Evolutionary conservation across 2,329 filamentous ascomycete species (phyloP).

Genomic region (Salinomyces thailandicus): DNA sequence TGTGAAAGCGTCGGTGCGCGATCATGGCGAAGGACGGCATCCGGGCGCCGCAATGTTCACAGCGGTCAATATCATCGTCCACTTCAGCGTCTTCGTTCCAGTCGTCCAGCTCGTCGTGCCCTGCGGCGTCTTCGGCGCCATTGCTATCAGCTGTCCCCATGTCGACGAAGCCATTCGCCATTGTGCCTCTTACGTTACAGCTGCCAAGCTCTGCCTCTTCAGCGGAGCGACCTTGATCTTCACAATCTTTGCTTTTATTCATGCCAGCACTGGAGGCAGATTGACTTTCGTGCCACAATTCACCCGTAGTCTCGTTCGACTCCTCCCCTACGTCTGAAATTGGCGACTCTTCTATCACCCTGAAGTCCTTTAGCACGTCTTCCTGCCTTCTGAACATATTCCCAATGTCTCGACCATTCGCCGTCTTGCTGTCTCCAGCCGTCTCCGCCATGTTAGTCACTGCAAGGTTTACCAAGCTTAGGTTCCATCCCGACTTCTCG

Average conservation of each 20-base stretch:
- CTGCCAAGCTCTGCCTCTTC: conserved; percentile 8
- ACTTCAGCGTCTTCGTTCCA: conserved; percentile 4
- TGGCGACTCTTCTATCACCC: conserved; percentile 35
- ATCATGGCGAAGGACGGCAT: conserved; percentile 50
- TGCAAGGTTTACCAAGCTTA: conserved; percentile 77
- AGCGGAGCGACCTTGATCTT: not conserved
- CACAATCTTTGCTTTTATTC: not conserved
- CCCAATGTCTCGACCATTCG: conserved; percentile 60
- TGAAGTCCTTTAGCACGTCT: conserved; percentile 57
- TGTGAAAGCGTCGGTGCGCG: conserved; percentile 47
- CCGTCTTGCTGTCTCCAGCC: conserved; percentile 34
- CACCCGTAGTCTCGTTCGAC: not conserved
- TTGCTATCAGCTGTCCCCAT: conserved; percentile 1
- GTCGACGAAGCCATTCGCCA: conserved; percentile 7
- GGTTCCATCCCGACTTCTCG: conserved; percentile 60
- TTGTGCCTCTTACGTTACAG: not conserved
- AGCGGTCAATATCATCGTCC: conserved; percentile 25
- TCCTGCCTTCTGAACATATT: conserved; percentile 74
- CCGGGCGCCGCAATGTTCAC: conserved; percentile 40
- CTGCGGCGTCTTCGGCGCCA: no score
- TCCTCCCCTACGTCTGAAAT: no score
- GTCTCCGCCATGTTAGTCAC: conserved; percentile 66
- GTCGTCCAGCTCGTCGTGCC: no score
- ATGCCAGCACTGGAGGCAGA: no score
- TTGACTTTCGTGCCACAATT: not conserved